A percentile compares a stretch with the other conserved stretches of the same genome.
Conservation (phyloP, 139 green algal genomes). For the Bryopsis sp. region DNA sequence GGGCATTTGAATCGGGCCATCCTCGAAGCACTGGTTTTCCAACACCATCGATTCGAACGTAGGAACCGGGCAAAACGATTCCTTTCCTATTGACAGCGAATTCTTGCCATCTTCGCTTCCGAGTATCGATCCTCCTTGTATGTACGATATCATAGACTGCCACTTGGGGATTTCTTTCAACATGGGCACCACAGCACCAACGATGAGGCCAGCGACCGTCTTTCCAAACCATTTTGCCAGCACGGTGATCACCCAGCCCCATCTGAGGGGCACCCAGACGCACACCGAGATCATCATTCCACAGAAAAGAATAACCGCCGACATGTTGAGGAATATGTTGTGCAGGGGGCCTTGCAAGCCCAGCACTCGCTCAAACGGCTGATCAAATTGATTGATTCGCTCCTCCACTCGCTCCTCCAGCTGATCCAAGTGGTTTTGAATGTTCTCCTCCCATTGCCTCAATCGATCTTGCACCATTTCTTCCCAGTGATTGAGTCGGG, state of each 20-base stretch:
- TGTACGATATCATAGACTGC: too few relatives aligned
- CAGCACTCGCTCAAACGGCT: neutral
- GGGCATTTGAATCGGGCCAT: too few relatives aligned
- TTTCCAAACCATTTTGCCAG: neutral
- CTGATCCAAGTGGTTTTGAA: neutral
- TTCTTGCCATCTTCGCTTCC: neutral
- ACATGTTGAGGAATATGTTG: constrained; percentile 37
- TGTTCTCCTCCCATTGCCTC: neutral
- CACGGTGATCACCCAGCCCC: constrained; percentile 15
- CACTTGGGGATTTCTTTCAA: too few relatives aligned
- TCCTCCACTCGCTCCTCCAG: neutral
- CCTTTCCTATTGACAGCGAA: too few relatives aligned
- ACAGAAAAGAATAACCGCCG: constrained; percentile 38
- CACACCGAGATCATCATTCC: constrained; percentile 25
- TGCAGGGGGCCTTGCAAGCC: constrained; percentile 24
- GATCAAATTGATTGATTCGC: neutral
- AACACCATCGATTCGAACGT: neutral
- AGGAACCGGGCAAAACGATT: neutral
- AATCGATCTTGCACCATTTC: neutral
- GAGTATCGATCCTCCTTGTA: neutral
- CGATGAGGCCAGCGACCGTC: neutral
- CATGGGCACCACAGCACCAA: neutral
- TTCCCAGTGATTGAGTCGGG: too few relatives aligned
- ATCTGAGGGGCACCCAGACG: constrained; percentile 34
- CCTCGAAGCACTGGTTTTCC: neutral